Evolutionary conservation across 1,284 basidiomycete genomes (phyloP).

Genomic region (Ganoderma multipileum): DNA sequence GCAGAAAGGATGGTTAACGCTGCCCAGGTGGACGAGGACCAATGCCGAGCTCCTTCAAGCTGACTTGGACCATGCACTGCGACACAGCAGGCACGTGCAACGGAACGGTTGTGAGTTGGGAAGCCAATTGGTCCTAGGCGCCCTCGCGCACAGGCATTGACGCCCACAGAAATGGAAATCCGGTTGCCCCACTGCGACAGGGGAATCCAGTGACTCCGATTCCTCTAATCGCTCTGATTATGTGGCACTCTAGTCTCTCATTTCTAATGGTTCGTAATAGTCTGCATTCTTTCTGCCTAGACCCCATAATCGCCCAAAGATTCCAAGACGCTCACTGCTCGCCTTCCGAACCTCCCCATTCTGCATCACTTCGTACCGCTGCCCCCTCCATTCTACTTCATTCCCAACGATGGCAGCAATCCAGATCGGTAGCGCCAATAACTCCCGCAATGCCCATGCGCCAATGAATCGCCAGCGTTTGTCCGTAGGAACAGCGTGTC

Average conservation of each 20-base stretch:
- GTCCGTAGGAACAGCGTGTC: constrained; percentile 60
- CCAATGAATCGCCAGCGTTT: constrained; percentile 66
- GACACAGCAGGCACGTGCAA: not conserved
- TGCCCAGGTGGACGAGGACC: not conserved
- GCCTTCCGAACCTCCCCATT: constrained; percentile 65
- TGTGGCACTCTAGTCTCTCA: constrained; percentile 3
- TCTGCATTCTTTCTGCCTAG: constrained; percentile 25
- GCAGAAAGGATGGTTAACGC: not conserved
- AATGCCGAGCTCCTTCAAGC: not conserved
- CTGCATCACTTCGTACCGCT: constrained; percentile 63
- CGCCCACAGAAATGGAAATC: not conserved
- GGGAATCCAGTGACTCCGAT: not conserved
- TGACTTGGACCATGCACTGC: not conserved
- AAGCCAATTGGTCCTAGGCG: too few relatives aligned
- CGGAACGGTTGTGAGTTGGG: not conserved
- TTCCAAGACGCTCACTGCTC: constrained; percentile 23
- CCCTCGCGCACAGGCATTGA: too few relatives aligned
- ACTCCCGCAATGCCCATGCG: constrained; percentile 83
- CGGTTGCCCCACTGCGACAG: not conserved
- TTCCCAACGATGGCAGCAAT: constrained; percentile 79
- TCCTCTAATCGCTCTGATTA: not conserved
- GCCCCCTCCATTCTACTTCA: constrained; percentile 86
- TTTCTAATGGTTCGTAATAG: constrained; percentile 38
- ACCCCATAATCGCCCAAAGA: constrained; percentile 28
- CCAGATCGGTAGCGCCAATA: constrained; percentile 88